Percentiles rank a stretch among this genome's conserved stretches.
Conservation (phyloP, 2,329 filamentous ascomycete species). For the Colletotrichum acutatum region DNA sequence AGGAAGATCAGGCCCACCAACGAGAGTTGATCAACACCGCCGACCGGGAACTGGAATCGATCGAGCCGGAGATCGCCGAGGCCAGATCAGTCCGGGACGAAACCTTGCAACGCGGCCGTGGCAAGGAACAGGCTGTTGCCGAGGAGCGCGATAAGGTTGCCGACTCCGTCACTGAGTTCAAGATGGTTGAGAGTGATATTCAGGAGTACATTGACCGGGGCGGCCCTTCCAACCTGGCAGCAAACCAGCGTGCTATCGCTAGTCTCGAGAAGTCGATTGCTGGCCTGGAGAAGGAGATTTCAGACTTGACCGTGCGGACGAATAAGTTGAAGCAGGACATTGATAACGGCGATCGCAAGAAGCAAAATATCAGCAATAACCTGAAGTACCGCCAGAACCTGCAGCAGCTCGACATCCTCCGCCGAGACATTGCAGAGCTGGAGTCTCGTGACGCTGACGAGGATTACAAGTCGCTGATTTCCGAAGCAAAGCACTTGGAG, state of each 20-base stretch:
- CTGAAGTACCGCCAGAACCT: constrained; percentile 83
- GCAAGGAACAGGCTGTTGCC: constrained; percentile 77
- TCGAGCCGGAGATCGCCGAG: constrained; percentile 80
- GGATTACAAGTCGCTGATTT: constrained; percentile 80
- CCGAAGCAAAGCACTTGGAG: constrained; percentile 76
- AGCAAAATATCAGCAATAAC: constrained; percentile 90
- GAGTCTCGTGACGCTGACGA: constrained; percentile 83
- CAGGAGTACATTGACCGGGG: constrained; percentile 81
- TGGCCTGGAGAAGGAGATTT: constrained; percentile 74
- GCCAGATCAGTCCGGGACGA: constrained; percentile 83
- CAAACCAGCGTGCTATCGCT: constrained; percentile 76
- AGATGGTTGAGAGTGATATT: constrained; percentile 80
- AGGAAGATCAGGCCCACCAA: constrained; percentile 74
- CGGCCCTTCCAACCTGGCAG: constrained; percentile 76
- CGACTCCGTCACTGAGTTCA: constrained; percentile 81
- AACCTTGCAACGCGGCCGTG: constrained; percentile 75
- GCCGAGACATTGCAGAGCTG: constrained; percentile 77
- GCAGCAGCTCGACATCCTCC: constrained; percentile 74
- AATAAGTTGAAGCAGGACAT: constrained; percentile 84
- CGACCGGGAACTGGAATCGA: constrained; percentile 78
- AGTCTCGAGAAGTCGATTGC: constrained; percentile 74
- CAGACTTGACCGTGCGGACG: constrained; percentile 73
- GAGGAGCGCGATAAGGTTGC: constrained; percentile 77
- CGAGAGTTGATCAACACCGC: constrained; percentile 75
- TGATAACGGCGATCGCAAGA: constrained; percentile 82